Evolutionary conservation across 768 basidiomycete genomes (phyloP).

Genomic region (Plicaturopsis crispa): DNA sequence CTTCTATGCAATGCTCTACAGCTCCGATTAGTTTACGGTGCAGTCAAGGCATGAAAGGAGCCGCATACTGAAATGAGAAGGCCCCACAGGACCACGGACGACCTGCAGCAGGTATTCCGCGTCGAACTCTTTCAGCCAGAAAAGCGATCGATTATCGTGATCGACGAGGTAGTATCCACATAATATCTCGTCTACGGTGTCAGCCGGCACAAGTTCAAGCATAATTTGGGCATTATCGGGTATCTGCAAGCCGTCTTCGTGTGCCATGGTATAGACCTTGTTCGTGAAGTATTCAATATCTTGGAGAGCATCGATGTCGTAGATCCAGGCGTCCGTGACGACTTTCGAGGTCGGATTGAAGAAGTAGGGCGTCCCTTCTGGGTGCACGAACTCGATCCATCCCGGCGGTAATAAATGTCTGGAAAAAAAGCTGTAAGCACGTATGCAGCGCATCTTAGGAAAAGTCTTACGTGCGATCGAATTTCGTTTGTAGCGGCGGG

Average conservation of each 20-base stretch:
- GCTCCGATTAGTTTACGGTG: background rate
- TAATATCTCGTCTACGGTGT: conserved; percentile 13
- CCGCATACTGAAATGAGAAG: conserved; percentile 32
- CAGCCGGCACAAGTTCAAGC: conserved; percentile 11
- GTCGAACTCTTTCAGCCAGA: conserved; percentile 43
- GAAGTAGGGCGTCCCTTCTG: conserved; percentile 58
- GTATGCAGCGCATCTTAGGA: too few species aligned
- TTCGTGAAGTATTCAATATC: conserved; percentile 19
- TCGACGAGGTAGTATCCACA: conserved; percentile 47
- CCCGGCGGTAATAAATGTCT: too few species aligned
- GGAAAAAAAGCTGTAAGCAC: too few species aligned
- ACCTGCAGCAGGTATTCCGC: conserved; percentile 20
- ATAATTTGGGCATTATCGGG: conserved; percentile 30
- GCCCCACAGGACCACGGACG: conserved; percentile 27
- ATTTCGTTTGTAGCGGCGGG: too few species aligned
- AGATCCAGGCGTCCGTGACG: too few species aligned
- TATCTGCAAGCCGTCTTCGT: conserved; percentile 34
- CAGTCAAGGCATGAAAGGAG: background rate
- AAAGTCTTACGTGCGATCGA: too few species aligned
- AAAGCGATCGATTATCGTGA: conserved; percentile 35
- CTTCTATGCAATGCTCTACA: conserved; percentile 24
- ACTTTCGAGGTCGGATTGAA: too few species aligned
- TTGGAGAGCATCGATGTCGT: too few species aligned
- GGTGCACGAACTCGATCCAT: conserved; percentile 45
- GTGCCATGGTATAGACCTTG: conserved; percentile 48